Evolutionary conservation across 2,329 filamentous ascomycete genomes (phyloP).

Genomic region (Nemania abortiva): DNA sequence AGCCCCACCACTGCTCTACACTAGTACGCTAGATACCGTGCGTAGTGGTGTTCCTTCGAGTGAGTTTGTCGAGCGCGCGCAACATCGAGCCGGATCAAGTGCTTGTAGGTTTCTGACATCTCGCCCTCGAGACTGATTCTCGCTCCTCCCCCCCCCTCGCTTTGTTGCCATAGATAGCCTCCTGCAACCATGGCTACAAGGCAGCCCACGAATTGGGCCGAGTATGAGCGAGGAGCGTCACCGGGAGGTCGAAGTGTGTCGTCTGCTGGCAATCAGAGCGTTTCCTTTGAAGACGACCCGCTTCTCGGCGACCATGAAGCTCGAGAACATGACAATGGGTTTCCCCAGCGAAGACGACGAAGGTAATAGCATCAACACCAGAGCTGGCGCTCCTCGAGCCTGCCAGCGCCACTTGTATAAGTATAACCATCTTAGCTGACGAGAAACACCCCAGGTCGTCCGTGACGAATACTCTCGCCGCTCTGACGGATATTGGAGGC

Average conservation of each 20-base stretch:
- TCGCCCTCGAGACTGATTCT: slow-evolving; percentile 12
- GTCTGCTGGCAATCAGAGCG: slow-evolving; percentile 56
- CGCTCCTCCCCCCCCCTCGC: not conserved
- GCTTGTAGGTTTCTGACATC: not conserved
- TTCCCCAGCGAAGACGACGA: slow-evolving; percentile 50
- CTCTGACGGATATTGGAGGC: slow-evolving; percentile 80
- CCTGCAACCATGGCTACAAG: slow-evolving; percentile 38
- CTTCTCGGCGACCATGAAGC: slow-evolving; percentile 57
- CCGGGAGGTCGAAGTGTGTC: slow-evolving; percentile 54
- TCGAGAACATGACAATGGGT: slow-evolving; percentile 52
- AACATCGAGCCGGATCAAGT: not conserved
- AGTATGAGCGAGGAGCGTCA: slow-evolving; percentile 59
- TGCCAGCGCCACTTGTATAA: not conserved
- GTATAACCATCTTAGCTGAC: slow-evolving; percentile 12
- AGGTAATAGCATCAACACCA: slow-evolving; percentile 47
- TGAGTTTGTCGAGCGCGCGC: slow-evolving; percentile 6
- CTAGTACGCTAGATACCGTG: not conserved
- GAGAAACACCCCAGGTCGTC: slow-evolving; percentile 64
- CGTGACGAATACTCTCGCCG: slow-evolving; percentile 66
- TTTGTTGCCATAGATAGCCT: not conserved
- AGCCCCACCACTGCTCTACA: slow-evolving; percentile 30
- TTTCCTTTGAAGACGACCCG: slow-evolving; percentile 60
- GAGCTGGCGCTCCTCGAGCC: slow-evolving; percentile 38
- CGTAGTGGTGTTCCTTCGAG: not conserved
- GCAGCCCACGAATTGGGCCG: slow-evolving; percentile 58